Base-by-base conservation (phyloP, 2,329 filamentous ascomycete species). In the Fusarium verticillioides region DNA sequence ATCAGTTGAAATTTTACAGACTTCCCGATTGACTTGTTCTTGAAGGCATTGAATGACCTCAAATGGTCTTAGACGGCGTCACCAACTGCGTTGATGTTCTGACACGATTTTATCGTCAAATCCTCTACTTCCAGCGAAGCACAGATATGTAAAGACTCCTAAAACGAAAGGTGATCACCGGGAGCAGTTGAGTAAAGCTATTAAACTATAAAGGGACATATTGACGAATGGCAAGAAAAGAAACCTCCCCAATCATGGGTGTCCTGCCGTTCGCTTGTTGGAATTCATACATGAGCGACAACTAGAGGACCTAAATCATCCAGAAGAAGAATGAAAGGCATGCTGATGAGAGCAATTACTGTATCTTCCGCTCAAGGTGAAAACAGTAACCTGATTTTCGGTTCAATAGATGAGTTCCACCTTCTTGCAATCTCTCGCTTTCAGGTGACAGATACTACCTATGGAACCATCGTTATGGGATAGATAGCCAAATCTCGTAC, bases 1-100 rank as follows among this genome's bases (percentile, higher is more conserved):
- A 36, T 18, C 8, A 5, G 21, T 1, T 47, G 1, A 3, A 0
- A 0, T 9, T 21, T 16, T 30, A 16, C 12, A 28, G 6, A 5
- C 44, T 30, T 16, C 19, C 13, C 1, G 9, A 28, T 15, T 10
- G 3, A 9, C 18, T 10, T 28, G 3, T 30, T 28, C 4, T 47
- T 47, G 0, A 7, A 47, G 6, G 12, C 10, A 21, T 11, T 10
- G 13, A 7, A 7, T 21, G 44, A 10, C 8, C 26, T 10, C 12
- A 28, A 7, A 2, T 44, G 9, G 9, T 26, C 44, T 7, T 28
- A 15, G 4, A 3, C 12, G 4, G 12, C 26, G 9, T 10, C 12
- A 47, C 7, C 0, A 47, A 21, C 9, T 8, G 9, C 1, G 8
- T 0, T 15, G 8, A 21, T 46, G 5, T 28, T 46, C 7, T 15